phyloP scores from a whole-genome alignment of 345 rosid genomes.

The Boechera stricta region DNA sequence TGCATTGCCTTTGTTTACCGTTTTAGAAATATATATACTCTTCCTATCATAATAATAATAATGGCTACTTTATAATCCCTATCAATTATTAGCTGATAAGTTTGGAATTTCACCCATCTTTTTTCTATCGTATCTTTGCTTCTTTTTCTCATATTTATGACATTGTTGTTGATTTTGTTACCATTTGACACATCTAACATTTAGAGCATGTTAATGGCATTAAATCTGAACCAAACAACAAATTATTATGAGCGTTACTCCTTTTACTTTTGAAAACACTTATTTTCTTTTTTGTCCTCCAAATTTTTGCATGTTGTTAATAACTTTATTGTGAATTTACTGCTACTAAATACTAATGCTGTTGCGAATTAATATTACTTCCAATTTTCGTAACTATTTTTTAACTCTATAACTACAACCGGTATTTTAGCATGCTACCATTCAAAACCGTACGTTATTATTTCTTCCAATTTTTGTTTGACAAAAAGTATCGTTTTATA shows the following conservation, averaged over 20 bases:
- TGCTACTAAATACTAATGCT: not conserved
- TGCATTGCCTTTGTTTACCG: conserved; percentile 31
- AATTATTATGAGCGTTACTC: not conserved
- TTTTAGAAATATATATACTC: not conserved
- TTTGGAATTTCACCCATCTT: conserved; percentile 13
- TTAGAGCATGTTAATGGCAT: conserved; percentile 10
- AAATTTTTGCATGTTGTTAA: not conserved
- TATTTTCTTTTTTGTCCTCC: not conserved
- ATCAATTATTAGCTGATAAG: conserved; percentile 19
- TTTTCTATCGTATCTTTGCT: not conserved
- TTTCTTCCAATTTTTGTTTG: not conserved
- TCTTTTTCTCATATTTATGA: not conserved
- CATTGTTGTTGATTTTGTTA: conserved; percentile 4
- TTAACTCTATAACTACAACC: too few relatives aligned
- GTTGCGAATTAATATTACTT: not conserved
- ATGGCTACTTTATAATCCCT: conserved; percentile 2
- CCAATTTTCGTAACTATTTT: too few relatives aligned
- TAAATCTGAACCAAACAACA: not conserved
- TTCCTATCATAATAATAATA: not conserved
- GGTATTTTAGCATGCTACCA: too few relatives aligned
- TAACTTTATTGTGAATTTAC: not conserved
- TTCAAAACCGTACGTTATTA: not conserved
- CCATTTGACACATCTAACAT: not conserved
- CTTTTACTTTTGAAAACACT: not conserved
- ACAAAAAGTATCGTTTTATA: too few relatives aligned